Evolutionary conservation across 176 grass and related monocot species (phyloP), one percentile per base, ranked within the genome.

Genomic region (Hordeum marinum): DNA sequence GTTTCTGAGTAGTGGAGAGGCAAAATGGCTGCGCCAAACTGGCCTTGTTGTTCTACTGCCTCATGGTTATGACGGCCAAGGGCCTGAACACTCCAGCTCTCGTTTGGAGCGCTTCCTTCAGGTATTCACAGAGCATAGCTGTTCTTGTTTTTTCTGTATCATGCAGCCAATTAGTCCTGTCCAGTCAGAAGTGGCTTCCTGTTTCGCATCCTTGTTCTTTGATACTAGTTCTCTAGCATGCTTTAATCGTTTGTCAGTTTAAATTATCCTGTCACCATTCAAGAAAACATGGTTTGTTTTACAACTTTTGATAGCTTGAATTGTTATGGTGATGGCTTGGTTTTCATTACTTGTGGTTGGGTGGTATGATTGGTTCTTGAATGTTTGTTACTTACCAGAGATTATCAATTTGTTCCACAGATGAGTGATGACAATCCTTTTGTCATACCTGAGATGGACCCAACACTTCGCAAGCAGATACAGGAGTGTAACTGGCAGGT

Each of bases 401-500:
- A 65, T 43, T 80, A 13, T 21, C 4, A 62, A 73, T 73, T 48
- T 41, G 32, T 4, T 86, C 24, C 11, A 26, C 93, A 98, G 95
- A 98, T 98, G 95, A 98, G 93, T 83, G 95, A 98, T 85, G 95
- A 98, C 70, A 93, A 98, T 75, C 89, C 92, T 68, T 98, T 91
- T 62, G 85, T 89, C 46, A 98, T 98, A 86, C 95, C 95, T 58
- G 95, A 98, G 85, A 98, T 98, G 95, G 95, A 95, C 35, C 80
- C 95, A 50, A 98, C 95, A 69, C 87, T 98, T 52, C 80, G 93
- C 76, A 98, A 95, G 80, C 95, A 98, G 77, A 98, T 98, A 75
- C 95, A 98, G 86, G 89, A 98, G 60, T 93, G 95, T 78, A 98
- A 98, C 81, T 98, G 95, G 95, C 95, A 98, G 64, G 93, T 98